A percentile compares a stretch with the other conserved stretches of the same genome.
phyloP scores from a whole-genome alignment of 2,329 filamentous ascomycete species.

The Myriosclerotinia duriaeana region DNA sequence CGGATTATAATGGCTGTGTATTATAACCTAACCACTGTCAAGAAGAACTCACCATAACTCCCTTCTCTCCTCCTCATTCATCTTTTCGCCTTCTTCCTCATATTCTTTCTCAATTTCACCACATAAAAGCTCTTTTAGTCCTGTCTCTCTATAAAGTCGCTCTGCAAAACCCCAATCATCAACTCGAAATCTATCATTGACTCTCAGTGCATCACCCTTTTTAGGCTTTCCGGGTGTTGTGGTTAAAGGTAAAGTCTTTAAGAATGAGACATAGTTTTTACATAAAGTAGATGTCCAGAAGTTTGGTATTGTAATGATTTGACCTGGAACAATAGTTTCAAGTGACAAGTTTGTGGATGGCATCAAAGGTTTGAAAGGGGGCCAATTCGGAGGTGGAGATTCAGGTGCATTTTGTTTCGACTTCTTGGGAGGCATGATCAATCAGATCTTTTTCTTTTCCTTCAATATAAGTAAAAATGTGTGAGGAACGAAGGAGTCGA shows the following conservation, averaged over 20 bases:
- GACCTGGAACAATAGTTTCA: conserved; percentile 52
- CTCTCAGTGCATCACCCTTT: conserved; percentile 67
- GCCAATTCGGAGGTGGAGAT: conserved; percentile 54
- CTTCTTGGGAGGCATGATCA: conserved; percentile 29
- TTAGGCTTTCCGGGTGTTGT: conserved; percentile 67
- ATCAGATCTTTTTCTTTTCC: not conserved
- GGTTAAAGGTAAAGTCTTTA: conserved; percentile 56
- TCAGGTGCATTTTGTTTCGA: conserved; percentile 26
- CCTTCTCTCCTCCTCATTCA: conserved; percentile 34
- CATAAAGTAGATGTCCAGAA: conserved; percentile 63
- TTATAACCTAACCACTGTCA: not conserved
- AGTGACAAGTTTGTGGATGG: conserved; percentile 55
- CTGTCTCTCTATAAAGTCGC: conserved; percentile 74
- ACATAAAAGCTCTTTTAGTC: conserved; percentile 56
- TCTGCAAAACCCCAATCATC: conserved; percentile 73
- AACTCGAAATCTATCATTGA: conserved; percentile 88
- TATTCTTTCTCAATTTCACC: conserved; percentile 29
- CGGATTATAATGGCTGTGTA: not conserved
- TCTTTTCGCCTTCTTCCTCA: conserved; percentile 34
- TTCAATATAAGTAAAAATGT: not conserved
- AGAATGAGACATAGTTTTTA: conserved; percentile 62
- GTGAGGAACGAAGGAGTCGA: not conserved
- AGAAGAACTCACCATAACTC: conserved; percentile 36
- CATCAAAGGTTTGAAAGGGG: conserved; percentile 56
- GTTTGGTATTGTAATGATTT: conserved; percentile 63